Conservation (phyloP, 2,329 filamentous ascomycete species). For the Septoria petroselini region DNA sequence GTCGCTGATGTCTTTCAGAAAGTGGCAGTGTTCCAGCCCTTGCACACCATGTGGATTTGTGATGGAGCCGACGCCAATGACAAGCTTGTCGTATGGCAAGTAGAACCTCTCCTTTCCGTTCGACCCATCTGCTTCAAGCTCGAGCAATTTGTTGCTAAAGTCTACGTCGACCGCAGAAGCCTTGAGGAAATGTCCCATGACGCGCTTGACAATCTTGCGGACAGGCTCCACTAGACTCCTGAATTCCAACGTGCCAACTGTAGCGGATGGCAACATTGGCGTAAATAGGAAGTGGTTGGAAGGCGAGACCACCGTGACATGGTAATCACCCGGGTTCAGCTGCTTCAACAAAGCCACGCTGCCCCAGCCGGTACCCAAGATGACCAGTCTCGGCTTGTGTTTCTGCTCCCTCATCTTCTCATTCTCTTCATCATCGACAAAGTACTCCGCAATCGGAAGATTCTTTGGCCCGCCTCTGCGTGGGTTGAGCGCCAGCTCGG, state of each 20-base stretch:
- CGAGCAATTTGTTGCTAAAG: conserved; percentile 85
- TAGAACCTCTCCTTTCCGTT: conserved; percentile 79
- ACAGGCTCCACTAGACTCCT: conserved; percentile 91
- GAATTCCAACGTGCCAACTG: conserved; percentile 89
- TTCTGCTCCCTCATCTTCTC: conserved; percentile 67
- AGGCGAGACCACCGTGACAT: conserved; percentile 91
- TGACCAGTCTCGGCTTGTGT: conserved; percentile 87
- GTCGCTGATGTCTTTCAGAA: conserved; percentile 92
- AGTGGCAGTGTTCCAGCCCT: conserved; percentile 88
- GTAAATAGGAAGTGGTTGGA: conserved; percentile 98
- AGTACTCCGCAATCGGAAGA: conserved; percentile 80
- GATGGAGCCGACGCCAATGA: conserved; percentile 84
- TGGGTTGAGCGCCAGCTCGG: conserved; percentile 75
- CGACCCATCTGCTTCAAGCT: conserved; percentile 71
- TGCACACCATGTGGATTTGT: conserved; percentile 96
- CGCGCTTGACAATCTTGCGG: conserved; percentile 71
- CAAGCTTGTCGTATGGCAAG: conserved; percentile 93
- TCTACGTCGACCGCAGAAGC: conserved; percentile 85
- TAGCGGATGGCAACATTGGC: conserved; percentile 94
- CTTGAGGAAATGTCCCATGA: conserved; percentile 85
- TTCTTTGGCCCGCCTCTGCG: conserved; percentile 89
- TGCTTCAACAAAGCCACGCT: conserved; percentile 89
- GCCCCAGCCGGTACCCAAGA: conserved; percentile 92
- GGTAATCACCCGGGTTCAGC: conserved; percentile 85
- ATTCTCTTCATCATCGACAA: conserved; percentile 84